A percentile compares a stretch with the other conserved stretches of the same genome.
Evolutionary conservation across 441 rosid species (phyloP).

Genomic region (Brassica hybrid): DNA sequence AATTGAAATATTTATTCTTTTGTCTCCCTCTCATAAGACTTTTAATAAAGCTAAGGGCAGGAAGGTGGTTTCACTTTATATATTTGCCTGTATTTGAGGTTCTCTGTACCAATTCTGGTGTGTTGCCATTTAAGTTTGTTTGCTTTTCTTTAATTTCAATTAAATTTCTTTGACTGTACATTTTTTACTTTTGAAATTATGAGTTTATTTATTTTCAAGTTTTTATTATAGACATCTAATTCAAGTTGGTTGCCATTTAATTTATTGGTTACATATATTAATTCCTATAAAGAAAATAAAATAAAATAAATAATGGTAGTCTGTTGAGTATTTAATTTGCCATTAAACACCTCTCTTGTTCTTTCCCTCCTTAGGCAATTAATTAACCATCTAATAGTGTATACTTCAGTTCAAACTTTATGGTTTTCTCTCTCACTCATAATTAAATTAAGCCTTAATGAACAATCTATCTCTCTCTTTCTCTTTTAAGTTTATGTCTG

Average conservation of each 20-base stretch:
- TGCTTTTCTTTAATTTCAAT: slow-evolving; percentile 47
- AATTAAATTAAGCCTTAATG: slow-evolving; percentile 83
- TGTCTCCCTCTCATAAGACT: slow-evolving; percentile 42
- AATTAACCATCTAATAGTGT: slow-evolving; percentile 48
- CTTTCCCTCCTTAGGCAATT: slow-evolving; percentile 32
- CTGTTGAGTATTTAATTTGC: slow-evolving; percentile 49
- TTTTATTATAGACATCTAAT: slow-evolving; percentile 40
- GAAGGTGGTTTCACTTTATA: slow-evolving; percentile 43
- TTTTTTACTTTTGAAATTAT: slow-evolving; percentile 28
- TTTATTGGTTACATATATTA: slow-evolving; percentile 68
- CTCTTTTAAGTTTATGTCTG: slow-evolving; percentile 47
- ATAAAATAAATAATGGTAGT: slow-evolving; percentile 29
- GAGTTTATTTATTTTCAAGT: not conserved
- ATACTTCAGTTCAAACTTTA: slow-evolving; percentile 57
- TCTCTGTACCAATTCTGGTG: slow-evolving; percentile 47
- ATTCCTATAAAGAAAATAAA: slow-evolving; percentile 56
- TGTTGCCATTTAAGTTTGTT: slow-evolving; percentile 50
- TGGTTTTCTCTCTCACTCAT: slow-evolving; percentile 48
- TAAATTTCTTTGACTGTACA: slow-evolving; percentile 45
- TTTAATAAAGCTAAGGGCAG: slow-evolving; percentile 41
- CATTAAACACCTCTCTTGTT: slow-evolving; percentile 56
- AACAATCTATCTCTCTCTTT: slow-evolving; percentile 58
- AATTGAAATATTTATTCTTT: slow-evolving; percentile 33
- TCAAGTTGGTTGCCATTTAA: slow-evolving; percentile 70
- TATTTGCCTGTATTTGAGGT: slow-evolving; percentile 38